phyloP scores from a whole-genome alignment of 768 basidiomycete species.

The Phanerodontia chrysosporium region DNA sequence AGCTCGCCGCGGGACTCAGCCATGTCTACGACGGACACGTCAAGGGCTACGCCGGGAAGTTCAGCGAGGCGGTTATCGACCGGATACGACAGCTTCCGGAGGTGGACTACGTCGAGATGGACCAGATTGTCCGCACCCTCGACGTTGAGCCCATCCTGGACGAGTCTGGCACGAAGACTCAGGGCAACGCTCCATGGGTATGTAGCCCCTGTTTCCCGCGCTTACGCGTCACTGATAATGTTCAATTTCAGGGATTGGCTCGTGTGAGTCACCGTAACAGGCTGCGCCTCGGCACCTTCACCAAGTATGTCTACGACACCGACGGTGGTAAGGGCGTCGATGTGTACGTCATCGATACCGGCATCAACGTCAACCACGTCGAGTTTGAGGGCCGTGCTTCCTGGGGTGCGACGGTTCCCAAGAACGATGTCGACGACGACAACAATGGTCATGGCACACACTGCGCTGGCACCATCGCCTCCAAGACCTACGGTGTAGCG shows the following conservation, averaged over 20 bases:
- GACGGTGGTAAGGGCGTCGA: constrained; percentile 91
- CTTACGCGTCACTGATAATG: neutral
- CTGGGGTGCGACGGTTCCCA: constrained; percentile 93
- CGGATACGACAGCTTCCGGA: constrained; percentile 80
- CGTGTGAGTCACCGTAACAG: constrained; percentile 83
- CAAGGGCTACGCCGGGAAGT: constrained; percentile 79
- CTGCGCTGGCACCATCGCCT: constrained; percentile 96
- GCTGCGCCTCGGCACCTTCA: constrained; percentile 80
- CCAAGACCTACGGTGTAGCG: constrained; percentile 89
- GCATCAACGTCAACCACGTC: constrained; percentile 80
- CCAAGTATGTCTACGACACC: constrained; percentile 67
- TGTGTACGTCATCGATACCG: constrained; percentile 84
- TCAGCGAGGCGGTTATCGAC: constrained; percentile 65
- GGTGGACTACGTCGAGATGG: constrained; percentile 88
- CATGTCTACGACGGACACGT: constrained; percentile 77
- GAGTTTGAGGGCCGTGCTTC: constrained; percentile 87
- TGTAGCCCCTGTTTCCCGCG: constrained; percentile 24
- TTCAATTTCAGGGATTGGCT: constrained; percentile 75
- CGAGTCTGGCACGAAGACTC: constrained; percentile 25
- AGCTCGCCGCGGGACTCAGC: constrained; percentile 45
- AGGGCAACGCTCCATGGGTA: constrained; percentile 86
- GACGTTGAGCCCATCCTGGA: constrained; percentile 31
- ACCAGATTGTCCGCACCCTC: constrained; percentile 85
- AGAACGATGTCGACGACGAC: constrained; percentile 80
- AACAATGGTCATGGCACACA: constrained; percentile 95